These are phyloP conservation scores for Salvia rosmarinus DNA, from an alignment of 257 asterid genomes.

Conservation along the genomic window DNA sequence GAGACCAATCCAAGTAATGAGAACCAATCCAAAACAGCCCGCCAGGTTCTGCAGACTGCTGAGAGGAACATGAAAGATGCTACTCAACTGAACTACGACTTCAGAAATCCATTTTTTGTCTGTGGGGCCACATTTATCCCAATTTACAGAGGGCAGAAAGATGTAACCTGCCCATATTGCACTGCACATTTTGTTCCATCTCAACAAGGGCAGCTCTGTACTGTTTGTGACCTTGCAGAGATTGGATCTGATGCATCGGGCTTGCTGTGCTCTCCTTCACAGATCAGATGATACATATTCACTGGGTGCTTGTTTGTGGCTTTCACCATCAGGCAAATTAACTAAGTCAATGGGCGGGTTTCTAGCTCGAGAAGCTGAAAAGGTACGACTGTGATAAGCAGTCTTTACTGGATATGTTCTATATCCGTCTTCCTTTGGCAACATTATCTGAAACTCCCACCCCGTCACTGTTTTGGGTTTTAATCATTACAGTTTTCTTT, in stretches of 20 bases:
- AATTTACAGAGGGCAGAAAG: slow-evolving; percentile 85
- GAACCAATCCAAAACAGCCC: slow-evolving; percentile 62
- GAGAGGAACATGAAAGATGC: slow-evolving; percentile 77
- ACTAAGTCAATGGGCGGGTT: not conserved
- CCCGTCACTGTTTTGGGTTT: slow-evolving; percentile 25
- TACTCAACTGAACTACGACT: slow-evolving; percentile 70
- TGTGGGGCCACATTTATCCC: slow-evolving; percentile 91
- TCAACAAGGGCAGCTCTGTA: slow-evolving; percentile 76
- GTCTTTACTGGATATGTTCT: slow-evolving; percentile 33
- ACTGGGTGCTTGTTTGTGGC: not conserved
- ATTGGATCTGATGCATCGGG: slow-evolving; percentile 69
- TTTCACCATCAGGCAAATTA: not conserved
- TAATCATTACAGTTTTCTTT: slow-evolving; percentile 38
- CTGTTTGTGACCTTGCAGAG: slow-evolving; percentile 73
- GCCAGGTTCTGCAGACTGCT: slow-evolving; percentile 73
- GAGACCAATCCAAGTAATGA: slow-evolving; percentile 75
- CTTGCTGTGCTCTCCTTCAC: slow-evolving; percentile 64
- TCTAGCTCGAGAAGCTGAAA: slow-evolving; percentile 13
- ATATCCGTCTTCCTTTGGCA: slow-evolving; percentile 27
- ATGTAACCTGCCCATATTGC: slow-evolving; percentile 80
- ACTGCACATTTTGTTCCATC: slow-evolving; percentile 65
- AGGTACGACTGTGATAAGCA: slow-evolving; percentile 35
- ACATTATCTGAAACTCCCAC: slow-evolving; percentile 24
- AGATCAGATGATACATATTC: slow-evolving; percentile 44
- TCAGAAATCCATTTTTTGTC: slow-evolving; percentile 83